Evolutionary conservation across 1,284 basidiomycete genomes (phyloP), one percentile per base, ranked within the genome.

Genomic region (Naganishia albida): DNA sequence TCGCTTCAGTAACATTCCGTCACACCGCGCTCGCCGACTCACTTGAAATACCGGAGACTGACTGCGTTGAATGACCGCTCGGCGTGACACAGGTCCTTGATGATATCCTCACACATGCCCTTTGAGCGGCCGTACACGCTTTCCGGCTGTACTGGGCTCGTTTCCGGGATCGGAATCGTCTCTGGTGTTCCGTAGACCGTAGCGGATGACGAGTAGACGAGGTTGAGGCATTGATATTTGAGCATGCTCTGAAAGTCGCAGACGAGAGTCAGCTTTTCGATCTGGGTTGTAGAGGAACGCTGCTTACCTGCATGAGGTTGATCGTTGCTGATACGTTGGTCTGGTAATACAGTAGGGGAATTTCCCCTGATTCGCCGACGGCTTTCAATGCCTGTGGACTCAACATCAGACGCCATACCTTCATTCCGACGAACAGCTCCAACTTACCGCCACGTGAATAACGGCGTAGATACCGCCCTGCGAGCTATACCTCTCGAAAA

Each of bases 111-210:
- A 68, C 86, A 86, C 88, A 99, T 93, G 69, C 92, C 87, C 80
- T 99, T 99, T 28, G 93, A 96, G 75, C 89, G 88, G 40, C 93
- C 96, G 75, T 99, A 99, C 20, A 90, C 90, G 70, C 91, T 95
- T 77, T 94, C 89, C 2, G 95, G 91, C 74, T 89, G 81, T 67
- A 99, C 80, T 13, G 90, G 88, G 7, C 92, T 93, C 2, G 88
- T 86, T 80, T 99, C 96, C 23, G 93, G 92, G 71, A 99, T 99
- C 53, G 96, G 96, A 66, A 99, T 91, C 65, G 82, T 82, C 52
- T 90, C 88, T 8, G 96, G 96, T 2, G 88, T 93, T 67, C 96
- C 96, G 77, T 99, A 99, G 40, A 99, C 96, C n/a, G 96, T 99
- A 1, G 96, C 96, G 26, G 93, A 96, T 13, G 94, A 97, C 1